These are phyloP conservation scores for Schoenoplectus triqueter DNA, from an alignment of 202 grass and related monocot species.

Conservation along the genomic window DNA sequence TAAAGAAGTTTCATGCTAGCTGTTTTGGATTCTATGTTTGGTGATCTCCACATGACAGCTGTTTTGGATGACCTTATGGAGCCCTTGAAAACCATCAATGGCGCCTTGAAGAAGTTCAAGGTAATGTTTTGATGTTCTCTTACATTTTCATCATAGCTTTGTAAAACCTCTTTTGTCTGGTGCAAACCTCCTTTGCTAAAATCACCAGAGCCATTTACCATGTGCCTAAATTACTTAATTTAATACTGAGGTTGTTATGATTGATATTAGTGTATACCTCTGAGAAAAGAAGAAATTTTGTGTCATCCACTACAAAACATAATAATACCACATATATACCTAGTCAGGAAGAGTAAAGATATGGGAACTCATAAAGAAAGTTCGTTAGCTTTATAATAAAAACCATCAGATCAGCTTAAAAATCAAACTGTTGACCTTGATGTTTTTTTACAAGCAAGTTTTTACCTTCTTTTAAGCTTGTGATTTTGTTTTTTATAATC, in stretches of 20 bases:
- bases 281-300: neutral
- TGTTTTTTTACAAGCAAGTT: neutral
- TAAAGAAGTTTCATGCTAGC: conserved; percentile 50
- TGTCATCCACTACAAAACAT: neutral
- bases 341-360: neutral
- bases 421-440: neutral
- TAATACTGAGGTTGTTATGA: conserved; percentile 18
- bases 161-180: neutral
- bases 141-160: conserved; percentile 3
- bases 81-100: conserved; percentile 79
- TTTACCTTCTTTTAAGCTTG: neutral
- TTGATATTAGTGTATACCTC: neutral
- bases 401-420: conserved; percentile 16
- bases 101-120: conserved; percentile 84
- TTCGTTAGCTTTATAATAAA: neutral
- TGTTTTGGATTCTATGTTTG: conserved; percentile 75
- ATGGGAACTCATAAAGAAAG: neutral
- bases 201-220: neutral
- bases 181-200: neutral
- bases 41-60: conserved; percentile 78
- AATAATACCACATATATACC: neutral
- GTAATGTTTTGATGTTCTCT: conserved; percentile 39
- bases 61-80: conserved; percentile 87
- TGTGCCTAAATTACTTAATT: neutral
- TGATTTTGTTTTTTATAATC: neutral